Evolutionary conservation across 2,329 filamentous ascomycete genomes (phyloP), one percentile per base, ranked within the genome.

Genomic region (Cladosporium velox): DNA sequence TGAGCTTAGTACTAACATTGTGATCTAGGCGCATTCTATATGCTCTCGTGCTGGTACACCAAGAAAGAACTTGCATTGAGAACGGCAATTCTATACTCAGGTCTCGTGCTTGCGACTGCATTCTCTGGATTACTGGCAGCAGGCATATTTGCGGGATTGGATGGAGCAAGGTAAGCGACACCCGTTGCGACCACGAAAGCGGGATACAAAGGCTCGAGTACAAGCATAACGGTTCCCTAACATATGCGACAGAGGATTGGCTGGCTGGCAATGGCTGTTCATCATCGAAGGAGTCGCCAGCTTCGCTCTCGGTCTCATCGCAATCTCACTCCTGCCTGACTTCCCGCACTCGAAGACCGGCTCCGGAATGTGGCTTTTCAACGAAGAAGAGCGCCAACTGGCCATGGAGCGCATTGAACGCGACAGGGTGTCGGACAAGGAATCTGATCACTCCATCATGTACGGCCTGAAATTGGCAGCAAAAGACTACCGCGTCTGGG

Each of bases 321-420:
- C 87, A 1, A 84, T 83, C 73, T 87, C 86, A 70, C 77, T 91
- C 38, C 79, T 92, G 14, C 89, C 89, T 0, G 86, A 91, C 73
- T 90, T 90, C 68, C 90, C 90, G 4, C 32, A 38, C 14, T 54
- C 47, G 15, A 54, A 52, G 10, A 38, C 59, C 12, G 38, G 38
- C 10, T 32, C 67, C 28, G 72, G 72, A 61, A 72, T 71, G 6
- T 84, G 83, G 74, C 78, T 85, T 57, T 81, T 73, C 1, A 76
- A 76, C 1, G 79, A 82, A 28, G 30, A 49, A 1, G 83, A 86
- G 44, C 62, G 62, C 11, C 52, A 49, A 30, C 38, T 65, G 2
- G 62, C 52, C 4, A 57, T 47, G 21, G 52, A 59, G 12, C 52
- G 54, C n/a, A 74, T 75, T n/a, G 72, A 72, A 15, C 70, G 69